Percentiles rank a stretch among this genome's conserved stretches.
Conservation (phyloP, 495 filamentous ascomycete species). For the Mytilinidion resinicola region DNA sequence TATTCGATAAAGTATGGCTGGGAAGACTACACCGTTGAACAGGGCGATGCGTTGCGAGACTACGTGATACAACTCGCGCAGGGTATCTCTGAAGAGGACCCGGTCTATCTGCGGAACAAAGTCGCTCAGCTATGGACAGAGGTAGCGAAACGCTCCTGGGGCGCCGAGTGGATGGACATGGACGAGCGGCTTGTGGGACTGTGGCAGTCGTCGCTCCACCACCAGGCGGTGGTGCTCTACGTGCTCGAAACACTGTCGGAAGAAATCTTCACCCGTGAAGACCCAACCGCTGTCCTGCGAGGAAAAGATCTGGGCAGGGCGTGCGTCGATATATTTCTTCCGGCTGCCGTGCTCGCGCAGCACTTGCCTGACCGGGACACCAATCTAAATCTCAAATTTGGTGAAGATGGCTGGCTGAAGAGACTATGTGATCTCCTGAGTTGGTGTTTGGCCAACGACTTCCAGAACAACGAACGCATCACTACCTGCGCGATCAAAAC, state of each 20-base stretch:
- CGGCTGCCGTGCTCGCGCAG: conserved; percentile 64
- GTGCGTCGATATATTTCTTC: conserved; percentile 88
- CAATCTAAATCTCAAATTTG: conserved; percentile 58
- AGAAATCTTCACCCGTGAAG: conserved; percentile 86
- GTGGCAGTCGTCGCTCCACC: conserved; percentile 57
- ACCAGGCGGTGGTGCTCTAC: conserved; percentile 26
- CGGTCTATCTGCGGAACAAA: conserved; percentile 82
- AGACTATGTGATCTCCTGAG: conserved; percentile 69
- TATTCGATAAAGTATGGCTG: conserved; percentile 79
- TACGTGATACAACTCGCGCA: conserved; percentile 78
- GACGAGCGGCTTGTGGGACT: conserved; percentile 72
- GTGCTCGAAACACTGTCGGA: conserved; percentile 92
- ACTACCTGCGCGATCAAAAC: conserved; percentile 65
- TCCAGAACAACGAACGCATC: conserved; percentile 56
- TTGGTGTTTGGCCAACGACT: conserved; percentile 60
- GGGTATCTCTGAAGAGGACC: conserved; percentile 63
- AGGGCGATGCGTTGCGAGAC: conserved; percentile 56
- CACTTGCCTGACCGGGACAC: conserved; percentile 62
- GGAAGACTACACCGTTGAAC: conserved; percentile 58
- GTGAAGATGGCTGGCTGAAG: conserved; percentile 78
- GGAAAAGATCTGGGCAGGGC: conserved; percentile 78
- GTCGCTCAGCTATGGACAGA: conserved; percentile 94
- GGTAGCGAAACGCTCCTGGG: conserved; percentile 89
- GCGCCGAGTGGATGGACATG: conserved; percentile 87
- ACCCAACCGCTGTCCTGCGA: conserved; percentile 73